Conservation (phyloP, 331 rosid species). For the Cydonia oblonga region DNA sequence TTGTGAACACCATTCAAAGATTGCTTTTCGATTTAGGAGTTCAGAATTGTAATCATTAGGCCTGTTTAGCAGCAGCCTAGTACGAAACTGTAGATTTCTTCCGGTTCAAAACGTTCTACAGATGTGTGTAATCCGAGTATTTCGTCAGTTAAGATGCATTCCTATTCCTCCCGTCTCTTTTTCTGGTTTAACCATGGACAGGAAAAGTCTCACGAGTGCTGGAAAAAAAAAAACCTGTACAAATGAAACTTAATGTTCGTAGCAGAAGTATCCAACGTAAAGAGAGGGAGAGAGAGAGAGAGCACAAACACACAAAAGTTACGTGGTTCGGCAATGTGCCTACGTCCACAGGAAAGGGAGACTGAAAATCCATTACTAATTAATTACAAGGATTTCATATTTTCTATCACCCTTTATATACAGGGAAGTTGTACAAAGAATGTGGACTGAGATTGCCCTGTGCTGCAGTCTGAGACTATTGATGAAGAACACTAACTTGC, state of each 20-base stretch:
- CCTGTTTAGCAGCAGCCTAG: not conserved
- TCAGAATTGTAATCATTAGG: not conserved
- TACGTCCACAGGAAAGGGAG: conserved; percentile 1
- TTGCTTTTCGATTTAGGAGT: not conserved
- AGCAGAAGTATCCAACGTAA: not conserved
- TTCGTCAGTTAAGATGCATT: not conserved
- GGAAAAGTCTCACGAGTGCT: too few relatives aligned
- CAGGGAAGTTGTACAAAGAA: not conserved
- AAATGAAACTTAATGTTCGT: too few relatives aligned
- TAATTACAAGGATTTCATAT: not conserved
- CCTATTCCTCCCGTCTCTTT: not conserved
- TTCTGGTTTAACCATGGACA: too few relatives aligned
- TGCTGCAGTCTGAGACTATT: not conserved
- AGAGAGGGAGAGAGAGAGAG: too few relatives aligned
- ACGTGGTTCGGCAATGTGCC: conserved; percentile 10
- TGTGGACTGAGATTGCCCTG: not conserved
- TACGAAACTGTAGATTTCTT: not conserved
- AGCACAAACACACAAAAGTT: not conserved
- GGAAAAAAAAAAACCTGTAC: too few relatives aligned
- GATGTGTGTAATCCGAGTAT: too few relatives aligned
- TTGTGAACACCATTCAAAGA: conserved; percentile 31
- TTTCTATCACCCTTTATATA: not conserved
- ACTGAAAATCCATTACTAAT: not conserved
- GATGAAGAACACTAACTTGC: not conserved
- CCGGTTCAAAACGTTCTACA: not conserved